Evolutionary conservation across 1,284 basidiomycete genomes (phyloP).

Genomic region (Puccinia polysora): DNA sequence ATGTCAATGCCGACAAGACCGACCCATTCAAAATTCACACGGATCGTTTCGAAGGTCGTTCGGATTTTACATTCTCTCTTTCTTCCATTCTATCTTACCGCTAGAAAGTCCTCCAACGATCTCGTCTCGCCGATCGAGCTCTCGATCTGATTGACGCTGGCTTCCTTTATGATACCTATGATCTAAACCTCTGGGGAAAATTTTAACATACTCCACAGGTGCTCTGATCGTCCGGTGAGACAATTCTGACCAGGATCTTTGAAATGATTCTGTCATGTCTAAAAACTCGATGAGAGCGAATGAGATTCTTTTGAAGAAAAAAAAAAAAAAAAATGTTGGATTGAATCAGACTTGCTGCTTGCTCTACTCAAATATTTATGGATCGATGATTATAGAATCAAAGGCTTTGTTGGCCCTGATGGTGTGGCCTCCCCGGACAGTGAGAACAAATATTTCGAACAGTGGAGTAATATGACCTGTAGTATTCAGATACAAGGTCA

Average conservation of each 20-base stretch:
- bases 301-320: too few relatives aligned
- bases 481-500: constrained; percentile 42
- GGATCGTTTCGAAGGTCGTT: constrained; percentile 40
- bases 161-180: not conserved
- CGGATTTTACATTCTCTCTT: not conserved
- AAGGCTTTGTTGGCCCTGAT: constrained; percentile 27
- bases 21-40: constrained; percentile 23
- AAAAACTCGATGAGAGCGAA: too few relatives aligned
- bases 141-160: not conserved
- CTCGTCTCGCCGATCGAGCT: too few relatives aligned
- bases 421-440: constrained; percentile 6
- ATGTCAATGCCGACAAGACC: constrained; percentile 42
- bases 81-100: not conserved
- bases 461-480: constrained; percentile 31
- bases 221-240: constrained; percentile 31
- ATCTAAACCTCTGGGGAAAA: not conserved
- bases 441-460: constrained; percentile 31
- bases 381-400: constrained; percentile 37
- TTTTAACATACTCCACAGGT: too few relatives aligned
- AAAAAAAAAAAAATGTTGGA: too few relatives aligned
- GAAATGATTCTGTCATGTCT: not conserved
- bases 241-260: not conserved
- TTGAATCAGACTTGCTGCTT: too few relatives aligned
- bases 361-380: too few relatives aligned
- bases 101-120: too few relatives aligned